These are phyloP conservation scores for Helotiales sp. DNA, from an alignment of 2,329 filamentous ascomycete genomes.

Conservation along the genomic window DNA sequence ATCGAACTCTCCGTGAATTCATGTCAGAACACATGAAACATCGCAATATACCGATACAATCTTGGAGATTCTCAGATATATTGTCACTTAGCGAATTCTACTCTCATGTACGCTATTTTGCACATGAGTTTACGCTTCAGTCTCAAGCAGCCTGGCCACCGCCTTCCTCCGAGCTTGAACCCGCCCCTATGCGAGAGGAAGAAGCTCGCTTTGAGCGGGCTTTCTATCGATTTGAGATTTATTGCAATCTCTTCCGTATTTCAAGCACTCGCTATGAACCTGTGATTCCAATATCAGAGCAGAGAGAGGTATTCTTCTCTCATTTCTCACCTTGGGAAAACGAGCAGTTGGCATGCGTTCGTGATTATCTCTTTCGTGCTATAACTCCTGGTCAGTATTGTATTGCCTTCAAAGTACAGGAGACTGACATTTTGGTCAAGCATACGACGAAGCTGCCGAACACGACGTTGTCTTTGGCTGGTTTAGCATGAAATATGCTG, in stretches of 20 bases:
- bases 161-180: no score
- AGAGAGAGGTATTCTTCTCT: neutral
- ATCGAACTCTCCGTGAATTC: neutral
- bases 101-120: conserved; percentile 5
- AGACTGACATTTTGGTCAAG: no score
- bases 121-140: neutral
- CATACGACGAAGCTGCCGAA: neutral
- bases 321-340: conserved; percentile 16
- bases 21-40: neutral
- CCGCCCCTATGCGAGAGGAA: neutral
- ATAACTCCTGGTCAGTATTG: conserved; percentile 2
- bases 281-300: neutral
- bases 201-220: conserved; percentile 5
- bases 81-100: conserved; percentile 4
- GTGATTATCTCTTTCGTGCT: conserved; percentile 9
- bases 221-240: conserved; percentile 16
- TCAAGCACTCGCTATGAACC: neutral
- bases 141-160: neutral
- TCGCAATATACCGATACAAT: neutral
- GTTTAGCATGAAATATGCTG: neutral
- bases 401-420: no score
- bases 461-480: neutral
- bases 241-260: conserved; percentile 4
- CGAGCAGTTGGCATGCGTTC: conserved; percentile 13
- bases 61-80: conserved; percentile 1